Conservation (phyloP, 352 stramenopile species). For the Phytophthora sansomeana region DNA sequence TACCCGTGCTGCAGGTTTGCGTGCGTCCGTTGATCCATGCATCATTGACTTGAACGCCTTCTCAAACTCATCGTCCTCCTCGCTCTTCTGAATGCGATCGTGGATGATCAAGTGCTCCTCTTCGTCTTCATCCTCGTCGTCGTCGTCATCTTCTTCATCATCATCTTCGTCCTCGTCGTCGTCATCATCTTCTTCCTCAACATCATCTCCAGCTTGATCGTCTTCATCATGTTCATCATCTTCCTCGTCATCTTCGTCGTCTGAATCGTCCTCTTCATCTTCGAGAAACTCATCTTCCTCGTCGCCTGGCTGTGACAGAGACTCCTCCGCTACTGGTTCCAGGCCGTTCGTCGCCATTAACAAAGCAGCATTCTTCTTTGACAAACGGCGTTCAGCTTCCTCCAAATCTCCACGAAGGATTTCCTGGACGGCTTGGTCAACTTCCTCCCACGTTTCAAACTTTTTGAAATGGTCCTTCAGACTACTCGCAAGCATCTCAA, state of each 20-base stretch:
- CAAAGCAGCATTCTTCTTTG: constrained; percentile 67
- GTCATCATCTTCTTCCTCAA: constrained; percentile 70
- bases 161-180: constrained; percentile 82
- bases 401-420: constrained; percentile 76
- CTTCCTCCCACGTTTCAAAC: constrained; percentile 83
- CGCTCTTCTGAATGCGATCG: constrained; percentile 74
- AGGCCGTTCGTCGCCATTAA: constrained; percentile 43
- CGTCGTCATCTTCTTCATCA: constrained; percentile 71
- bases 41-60: constrained; percentile 91
- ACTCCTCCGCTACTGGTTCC: constrained; percentile 43
- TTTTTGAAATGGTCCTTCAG: constrained; percentile 77
- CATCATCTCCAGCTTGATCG: constrained; percentile 39
- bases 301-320: constrained; percentile 45
- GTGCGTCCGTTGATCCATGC: constrained; percentile 64
- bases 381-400: constrained; percentile 64
- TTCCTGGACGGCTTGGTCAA: constrained; percentile 58
- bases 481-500: constrained; percentile 63
- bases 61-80: constrained; percentile 90
- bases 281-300: constrained; percentile 51
- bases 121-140: constrained; percentile 76
- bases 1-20: constrained; percentile 68
- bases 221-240: constrained; percentile 72
- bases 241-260: constrained; percentile 67
- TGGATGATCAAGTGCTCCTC: constrained; percentile 92
- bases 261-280: constrained; percentile 64